Conservation (phyloP, 768 basidiomycete species). For the Russula griseocarnosa region DNA sequence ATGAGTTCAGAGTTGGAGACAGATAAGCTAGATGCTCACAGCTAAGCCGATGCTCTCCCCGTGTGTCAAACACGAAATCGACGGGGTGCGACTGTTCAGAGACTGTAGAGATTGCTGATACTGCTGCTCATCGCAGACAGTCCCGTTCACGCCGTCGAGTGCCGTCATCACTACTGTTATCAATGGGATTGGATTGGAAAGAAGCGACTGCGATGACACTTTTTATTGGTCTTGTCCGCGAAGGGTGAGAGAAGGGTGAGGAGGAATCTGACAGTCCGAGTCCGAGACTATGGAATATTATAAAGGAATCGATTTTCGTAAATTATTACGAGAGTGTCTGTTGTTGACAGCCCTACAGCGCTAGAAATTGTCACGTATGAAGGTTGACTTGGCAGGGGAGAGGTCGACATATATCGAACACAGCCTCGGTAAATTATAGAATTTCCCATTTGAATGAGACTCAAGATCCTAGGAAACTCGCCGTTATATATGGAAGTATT, state of each 20-base stretch:
- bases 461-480: too few species aligned
- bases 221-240: background rate
- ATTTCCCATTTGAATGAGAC: too few species aligned
- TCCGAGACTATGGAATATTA: background rate
- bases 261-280: background rate
- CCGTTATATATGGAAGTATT: too few species aligned
- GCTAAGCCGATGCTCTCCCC: slow-evolving; percentile 40
- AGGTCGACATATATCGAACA: too few species aligned
- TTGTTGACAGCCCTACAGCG: background rate
- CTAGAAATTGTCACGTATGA: too few species aligned
- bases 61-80: slow-evolving; percentile 33
- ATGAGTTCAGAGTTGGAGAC: background rate
- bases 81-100: background rate
- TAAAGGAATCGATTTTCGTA: background rate
- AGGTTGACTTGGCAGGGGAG: too few species aligned
- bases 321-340: background rate
- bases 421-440: too few species aligned
- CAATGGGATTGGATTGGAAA: background rate
- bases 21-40: slow-evolving; percentile 28
- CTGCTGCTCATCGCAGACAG: slow-evolving; percentile 13
- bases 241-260: background rate
- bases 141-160: slow-evolving; percentile 12
- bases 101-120: background rate
- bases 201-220: background rate
- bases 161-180: background rate